Evolutionary conservation across 2,329 filamentous ascomycete genomes (phyloP).

Genomic region (Thermochaetoides dissita): DNA sequence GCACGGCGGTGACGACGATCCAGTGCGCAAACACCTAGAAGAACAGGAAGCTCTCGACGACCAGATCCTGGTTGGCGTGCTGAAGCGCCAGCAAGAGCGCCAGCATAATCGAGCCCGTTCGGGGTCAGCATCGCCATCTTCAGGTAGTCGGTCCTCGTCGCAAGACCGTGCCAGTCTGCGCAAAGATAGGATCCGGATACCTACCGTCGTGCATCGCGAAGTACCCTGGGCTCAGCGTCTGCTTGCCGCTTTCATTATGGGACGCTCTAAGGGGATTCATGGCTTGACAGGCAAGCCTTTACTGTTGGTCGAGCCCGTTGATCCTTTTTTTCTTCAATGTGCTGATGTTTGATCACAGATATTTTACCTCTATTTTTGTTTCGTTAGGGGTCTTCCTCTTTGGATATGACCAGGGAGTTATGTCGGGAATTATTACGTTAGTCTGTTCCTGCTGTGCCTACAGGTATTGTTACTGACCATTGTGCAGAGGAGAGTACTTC

Average conservation of each 20-base stretch:
- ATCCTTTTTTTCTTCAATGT: constrained; percentile 1
- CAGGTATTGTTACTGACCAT: neutral
- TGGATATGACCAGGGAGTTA: constrained; percentile 80
- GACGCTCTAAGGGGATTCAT: constrained; percentile 61
- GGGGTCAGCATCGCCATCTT: constrained; percentile 29
- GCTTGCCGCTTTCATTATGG: constrained; percentile 75
- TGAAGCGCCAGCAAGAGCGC: constrained; percentile 30
- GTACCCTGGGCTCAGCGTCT: constrained; percentile 55
- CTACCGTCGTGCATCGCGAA: constrained; percentile 47
- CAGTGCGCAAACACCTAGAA: constrained; percentile 56
- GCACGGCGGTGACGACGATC: constrained; percentile 62
- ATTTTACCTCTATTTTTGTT: constrained; percentile 87
- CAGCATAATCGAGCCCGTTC: constrained; percentile 55
- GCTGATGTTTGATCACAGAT: constrained; percentile 37
- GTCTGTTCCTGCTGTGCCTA: neutral
- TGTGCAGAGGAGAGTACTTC: constrained; percentile 63
- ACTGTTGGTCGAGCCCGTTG: constrained; percentile 43
- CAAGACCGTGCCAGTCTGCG: constrained; percentile 32
- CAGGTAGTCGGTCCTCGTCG: constrained; percentile 18
- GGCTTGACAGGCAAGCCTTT: constrained; percentile 92
- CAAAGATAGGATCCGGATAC: constrained; percentile 74
- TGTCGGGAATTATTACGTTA: constrained; percentile 59
- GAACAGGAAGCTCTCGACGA: constrained; percentile 44
- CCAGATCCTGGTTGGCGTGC: constrained; percentile 39
- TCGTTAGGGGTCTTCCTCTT: constrained; percentile 79